Evolutionary conservation across 2,329 filamentous ascomycete genomes (phyloP), one percentile per base, ranked within the genome.

Genomic region (Incumbomyces delicatus): DNA sequence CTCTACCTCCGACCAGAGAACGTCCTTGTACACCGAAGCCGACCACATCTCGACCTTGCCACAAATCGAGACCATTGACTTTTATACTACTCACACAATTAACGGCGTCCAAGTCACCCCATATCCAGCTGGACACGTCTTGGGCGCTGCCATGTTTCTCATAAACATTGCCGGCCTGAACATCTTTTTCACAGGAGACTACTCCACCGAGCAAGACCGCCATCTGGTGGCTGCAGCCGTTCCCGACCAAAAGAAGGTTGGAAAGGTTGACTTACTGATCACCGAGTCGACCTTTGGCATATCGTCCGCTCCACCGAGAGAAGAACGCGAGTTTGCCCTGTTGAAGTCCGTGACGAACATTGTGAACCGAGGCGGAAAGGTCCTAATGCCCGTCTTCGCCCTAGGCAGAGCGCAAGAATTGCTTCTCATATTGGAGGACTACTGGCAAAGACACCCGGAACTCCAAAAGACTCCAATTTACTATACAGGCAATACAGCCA

Each of bases 271-370:
- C 64, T 88, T 96, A 1, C 77, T 98, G 46, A 98, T 98, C 61
- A 95, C 90, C 0, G 92, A 98, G 66, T 95, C 88, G 0, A 98
- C 92, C 0, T 98, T 95, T 57, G 92, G 92, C 46, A 94, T 95
- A 53, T 90, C 89, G 7, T 92, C 88, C 3, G 89, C 95, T 62
- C 85, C 94, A 6, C 92, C 92, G 1, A 81, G 92, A 10, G 64
- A 94, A 13, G 90, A 98, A 67, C 79, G 92, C 55, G 92, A 98
- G 63, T 85, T 89, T 51, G 85, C 87, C 2, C 75, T 98, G 33
- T 95, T 96, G 85, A 95, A 95, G 63, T 85, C 88, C 31, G 88
- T 98, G 51, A 96, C 92, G 2, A 78, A 82, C 42, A 85, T 96
- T 35, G 70, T 98, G 35, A 94, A 95, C 60, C 81, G 90, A 20